Base-by-base conservation (phyloP, 1,139 yeast genomes). In the Debaryomycetaceae sp. region DNA sequence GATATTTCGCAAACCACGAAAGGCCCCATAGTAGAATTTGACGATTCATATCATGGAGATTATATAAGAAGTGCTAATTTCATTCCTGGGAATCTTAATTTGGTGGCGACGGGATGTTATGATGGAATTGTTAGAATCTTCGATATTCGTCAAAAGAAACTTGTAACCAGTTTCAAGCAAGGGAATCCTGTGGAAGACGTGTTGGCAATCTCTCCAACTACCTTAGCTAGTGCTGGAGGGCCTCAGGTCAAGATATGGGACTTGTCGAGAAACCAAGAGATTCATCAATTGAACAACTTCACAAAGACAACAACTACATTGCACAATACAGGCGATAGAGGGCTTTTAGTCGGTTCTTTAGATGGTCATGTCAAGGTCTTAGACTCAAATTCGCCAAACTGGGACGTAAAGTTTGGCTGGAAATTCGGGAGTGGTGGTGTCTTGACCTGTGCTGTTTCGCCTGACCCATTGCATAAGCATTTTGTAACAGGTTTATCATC, bases 321-420 rank as follows among this genome's bases (percentile, higher is more conserved):
- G 51, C 83, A 84, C 52, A 78, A 84, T 56, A 79, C 85, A 4
- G 83, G 81, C 40, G 82, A 83, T 51, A 75, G 83, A 42, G 95
- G 96, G 8, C 72, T 93, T 43, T 67, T 93, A 42, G 97, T 96
- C 6, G 97, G 98, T 22, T 91, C 97, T 0, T 74, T 93, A 48
- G 99, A 93, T 65, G 99, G 99, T 14, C 99, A 93, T 64, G 97
- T 93, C 47, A 93, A 93, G 66, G 90, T 91, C 40, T 88, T 93
- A 63, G 98, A 91, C 65, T 81, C 88, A 34, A 69, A 81, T 34
- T 75, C 84, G 24, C 71, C 85, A 40, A 72, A 79, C 49, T 93
- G 95, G 91, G 87, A 86, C 49, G 97, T 91, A 51, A 87, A 86
- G 62, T 93, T 90, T 63, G 98, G 98, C 38, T 93, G 98, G 98